These are phyloP conservation scores for Aspergillus oerlinghausenensis DNA, from an alignment of 2,329 filamentous ascomycete species.

Conservation along the genomic window DNA sequence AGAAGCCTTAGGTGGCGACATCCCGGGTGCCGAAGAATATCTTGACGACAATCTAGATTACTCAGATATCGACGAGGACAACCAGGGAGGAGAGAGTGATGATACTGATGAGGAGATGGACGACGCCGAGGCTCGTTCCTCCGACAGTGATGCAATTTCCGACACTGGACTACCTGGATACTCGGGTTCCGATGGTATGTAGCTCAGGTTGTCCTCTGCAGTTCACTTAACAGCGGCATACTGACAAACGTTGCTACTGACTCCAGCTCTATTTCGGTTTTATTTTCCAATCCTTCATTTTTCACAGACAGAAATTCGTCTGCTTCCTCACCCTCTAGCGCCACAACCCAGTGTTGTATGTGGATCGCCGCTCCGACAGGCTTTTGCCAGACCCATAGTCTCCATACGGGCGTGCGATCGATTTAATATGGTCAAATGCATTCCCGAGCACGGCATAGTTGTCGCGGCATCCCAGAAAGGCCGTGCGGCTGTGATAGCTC, in stretches of 20 bases:
- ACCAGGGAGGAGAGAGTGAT: not conserved
- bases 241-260: conserved; percentile 5
- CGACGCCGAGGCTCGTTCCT: conserved; percentile 9
- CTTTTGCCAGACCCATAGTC: conserved; percentile 19
- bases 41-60: conserved; percentile 11
- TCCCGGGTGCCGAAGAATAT: conserved; percentile 14
- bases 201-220: not conserved
- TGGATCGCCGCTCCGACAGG: conserved; percentile 25
- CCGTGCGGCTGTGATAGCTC: conserved; percentile 50
- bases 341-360: conserved; percentile 28
- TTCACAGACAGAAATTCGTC: conserved; percentile 35
- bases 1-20: conserved; percentile 20
- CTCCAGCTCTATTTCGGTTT: conserved; percentile 16
- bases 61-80: conserved; percentile 10
- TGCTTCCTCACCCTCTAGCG: conserved; percentile 32
- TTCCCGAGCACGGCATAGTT: conserved; percentile 57
- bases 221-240: not conserved
- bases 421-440: conserved; percentile 54
- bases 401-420: conserved; percentile 40
- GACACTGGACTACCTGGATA: conserved; percentile 7
- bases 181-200: conserved; percentile 17
- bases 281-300: conserved; percentile 42
- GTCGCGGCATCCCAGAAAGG: conserved; percentile 56
- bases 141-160: conserved; percentile 13
- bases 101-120: conserved; percentile 12